Conservation (phyloP, 2,329 filamentous ascomycete genomes). For the Aureobasidium sp. region DNA sequence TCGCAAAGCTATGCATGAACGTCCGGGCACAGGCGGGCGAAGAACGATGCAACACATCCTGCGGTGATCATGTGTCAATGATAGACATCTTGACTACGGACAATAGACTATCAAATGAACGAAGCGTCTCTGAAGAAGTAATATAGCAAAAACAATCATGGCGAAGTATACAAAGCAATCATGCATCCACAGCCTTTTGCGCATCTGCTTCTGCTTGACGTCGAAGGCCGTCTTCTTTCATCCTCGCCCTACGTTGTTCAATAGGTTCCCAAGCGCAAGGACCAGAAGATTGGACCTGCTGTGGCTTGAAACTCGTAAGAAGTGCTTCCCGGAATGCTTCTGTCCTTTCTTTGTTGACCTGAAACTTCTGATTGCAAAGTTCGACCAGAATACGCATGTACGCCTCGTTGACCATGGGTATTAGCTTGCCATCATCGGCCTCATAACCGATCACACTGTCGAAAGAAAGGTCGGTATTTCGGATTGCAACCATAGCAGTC, state of each 20-base stretch:
- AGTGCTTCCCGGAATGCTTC: constrained; percentile 52
- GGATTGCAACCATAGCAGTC: constrained; percentile 71
- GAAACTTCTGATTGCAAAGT: constrained; percentile 68
- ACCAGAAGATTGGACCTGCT: constrained; percentile 8
- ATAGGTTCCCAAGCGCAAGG: background rate
- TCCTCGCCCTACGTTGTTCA: background rate
- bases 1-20: too few species aligned
- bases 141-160: background rate
- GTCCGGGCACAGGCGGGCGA: too few species aligned
- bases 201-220: background rate
- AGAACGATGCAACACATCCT: too few species aligned
- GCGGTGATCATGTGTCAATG: too few species aligned
- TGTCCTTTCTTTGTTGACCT: constrained; percentile 59
- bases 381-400: constrained; percentile 60
- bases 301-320: constrained; percentile 25
- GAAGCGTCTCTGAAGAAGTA: too few species aligned
- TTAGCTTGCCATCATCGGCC: constrained; percentile 31
- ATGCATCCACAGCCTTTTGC: background rate
- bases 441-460: constrained; percentile 67
- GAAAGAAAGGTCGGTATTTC: constrained; percentile 72
- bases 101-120: too few species aligned
- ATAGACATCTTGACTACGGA: too few species aligned
- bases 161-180: background rate
- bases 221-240: background rate
- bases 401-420: constrained; percentile 51